Conservation (phyloP, 306 rosid species). For the peach (Prunus persica) region DNA sequence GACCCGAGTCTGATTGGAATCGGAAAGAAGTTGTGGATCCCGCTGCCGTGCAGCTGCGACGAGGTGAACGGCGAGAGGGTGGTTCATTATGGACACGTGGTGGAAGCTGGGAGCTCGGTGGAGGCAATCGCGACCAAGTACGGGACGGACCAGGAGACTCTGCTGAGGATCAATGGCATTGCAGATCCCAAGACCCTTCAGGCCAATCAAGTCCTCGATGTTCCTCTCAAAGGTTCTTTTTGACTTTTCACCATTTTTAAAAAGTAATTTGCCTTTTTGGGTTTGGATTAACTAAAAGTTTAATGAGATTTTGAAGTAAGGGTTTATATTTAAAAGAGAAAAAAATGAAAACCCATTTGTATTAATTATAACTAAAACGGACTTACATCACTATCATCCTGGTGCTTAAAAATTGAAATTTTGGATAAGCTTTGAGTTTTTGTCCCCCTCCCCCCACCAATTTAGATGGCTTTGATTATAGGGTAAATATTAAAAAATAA, state of each 20-base stretch:
- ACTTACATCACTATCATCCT: conserved; percentile 6
- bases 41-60: conserved; percentile 92
- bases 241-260: background rate
- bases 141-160: conserved; percentile 35
- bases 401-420: background rate
- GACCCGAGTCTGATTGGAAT: conserved; percentile 16
- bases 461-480: background rate
- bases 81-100: conserved; percentile 64
- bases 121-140: conserved; percentile 37
- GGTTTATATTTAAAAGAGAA: background rate
- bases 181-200: conserved; percentile 29
- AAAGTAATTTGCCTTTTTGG: background rate
- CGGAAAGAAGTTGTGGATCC: conserved; percentile 54
- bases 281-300: background rate
- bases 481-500: too few relatives aligned
- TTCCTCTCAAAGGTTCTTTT: conserved; percentile 68
- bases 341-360: background rate
- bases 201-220: conserved; percentile 61
- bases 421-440: background rate
- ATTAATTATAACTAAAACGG: background rate
- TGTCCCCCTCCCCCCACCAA: too few relatives aligned
- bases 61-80: conserved; percentile 40
- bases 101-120: background rate
- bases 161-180: conserved; percentile 51
- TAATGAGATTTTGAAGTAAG: background rate